A percentile compares a stretch with the other conserved stretches of the same genome.
phyloP scores from a whole-genome alignment of 176 grass and related monocot genomes.

The Triticum timopheevii region DNA sequence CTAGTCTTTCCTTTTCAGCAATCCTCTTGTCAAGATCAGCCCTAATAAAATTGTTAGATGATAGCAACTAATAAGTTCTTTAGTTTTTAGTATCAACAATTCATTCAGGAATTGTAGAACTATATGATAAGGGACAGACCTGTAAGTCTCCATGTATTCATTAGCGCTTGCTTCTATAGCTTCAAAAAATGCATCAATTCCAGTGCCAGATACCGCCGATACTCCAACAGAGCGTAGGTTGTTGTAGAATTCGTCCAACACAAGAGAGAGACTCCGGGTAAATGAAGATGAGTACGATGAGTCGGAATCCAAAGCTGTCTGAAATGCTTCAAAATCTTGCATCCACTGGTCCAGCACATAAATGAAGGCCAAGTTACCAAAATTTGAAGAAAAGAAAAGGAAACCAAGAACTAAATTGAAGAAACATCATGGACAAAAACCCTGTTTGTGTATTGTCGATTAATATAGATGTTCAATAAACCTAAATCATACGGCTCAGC shows the following conservation, averaged over 20 bases:
- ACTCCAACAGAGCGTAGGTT: conserved; percentile 87
- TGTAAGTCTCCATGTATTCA: conserved; percentile 94
- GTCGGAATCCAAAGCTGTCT: conserved; percentile 76
- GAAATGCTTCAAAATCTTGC: conserved; percentile 96
- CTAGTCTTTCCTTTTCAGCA: conserved; percentile 75
- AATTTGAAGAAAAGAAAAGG: background rate
- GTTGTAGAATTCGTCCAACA: conserved; percentile 90
- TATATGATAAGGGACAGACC: conserved; percentile 36
- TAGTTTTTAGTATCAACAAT: background rate
- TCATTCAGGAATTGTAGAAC: background rate
- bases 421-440: background rate
- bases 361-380: conserved; percentile 26
- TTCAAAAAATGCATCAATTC: conserved; percentile 72
- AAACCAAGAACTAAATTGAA: background rate
- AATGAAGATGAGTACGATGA: conserved; percentile 76
- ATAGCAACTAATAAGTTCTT: conserved; percentile 9
- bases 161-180: conserved; percentile 75
- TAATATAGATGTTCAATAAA: background rate
- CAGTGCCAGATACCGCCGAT: conserved; percentile 77
- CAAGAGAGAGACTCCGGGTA: conserved; percentile 81
- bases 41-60: conserved; percentile 38
- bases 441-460: background rate
- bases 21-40: conserved; percentile 94
- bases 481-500: background rate
- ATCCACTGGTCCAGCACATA: conserved; percentile 74